Percentiles rank a stretch among this genome's conserved stretches.
Conservation (phyloP, 192 early-diverging fungal genomes). For the Coemansia sp. region DNA sequence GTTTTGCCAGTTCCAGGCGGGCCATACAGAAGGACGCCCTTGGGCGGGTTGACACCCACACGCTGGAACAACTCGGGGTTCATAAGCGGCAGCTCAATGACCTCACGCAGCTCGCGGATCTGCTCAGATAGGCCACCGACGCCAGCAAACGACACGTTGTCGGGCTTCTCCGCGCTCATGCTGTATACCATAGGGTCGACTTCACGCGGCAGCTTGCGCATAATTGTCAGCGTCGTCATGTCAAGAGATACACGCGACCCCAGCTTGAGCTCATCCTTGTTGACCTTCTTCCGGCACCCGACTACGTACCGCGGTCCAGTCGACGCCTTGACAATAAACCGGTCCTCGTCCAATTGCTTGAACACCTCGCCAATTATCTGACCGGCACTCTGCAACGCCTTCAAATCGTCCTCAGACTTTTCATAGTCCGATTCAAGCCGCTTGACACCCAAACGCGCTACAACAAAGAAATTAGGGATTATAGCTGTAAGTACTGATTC, state of each 20-base stretch:
- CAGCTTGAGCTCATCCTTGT: constrained; percentile 94
- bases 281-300: constrained; percentile 91
- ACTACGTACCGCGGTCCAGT: constrained; percentile 98
- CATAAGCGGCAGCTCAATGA: constrained; percentile 98
- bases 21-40: constrained; percentile 96
- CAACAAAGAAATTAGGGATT: neutral
- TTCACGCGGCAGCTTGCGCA: constrained; percentile 97
- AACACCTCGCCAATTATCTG: constrained; percentile 98
- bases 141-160: constrained; percentile 92
- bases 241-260: constrained; percentile 98
- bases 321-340: constrained; percentile 98
- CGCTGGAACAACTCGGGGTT: constrained; percentile 98
- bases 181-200: constrained; percentile 99
- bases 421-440: constrained; percentile 89
- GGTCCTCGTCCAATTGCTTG: constrained; percentile 95
- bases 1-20: constrained; percentile 99
- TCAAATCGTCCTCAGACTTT: constrained; percentile 97
- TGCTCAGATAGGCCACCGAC: constrained; percentile 96
- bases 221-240: constrained; percentile 99
- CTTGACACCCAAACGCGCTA: constrained; percentile 80
- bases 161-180: constrained; percentile 98
- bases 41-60: constrained; percentile 98
- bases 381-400: constrained; percentile 98
- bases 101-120: constrained; percentile 96
- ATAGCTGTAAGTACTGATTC: neutral